These are phyloP conservation scores for Posidonia oceanica DNA, from an alignment of 116 monocot species.

Conservation along the genomic window DNA sequence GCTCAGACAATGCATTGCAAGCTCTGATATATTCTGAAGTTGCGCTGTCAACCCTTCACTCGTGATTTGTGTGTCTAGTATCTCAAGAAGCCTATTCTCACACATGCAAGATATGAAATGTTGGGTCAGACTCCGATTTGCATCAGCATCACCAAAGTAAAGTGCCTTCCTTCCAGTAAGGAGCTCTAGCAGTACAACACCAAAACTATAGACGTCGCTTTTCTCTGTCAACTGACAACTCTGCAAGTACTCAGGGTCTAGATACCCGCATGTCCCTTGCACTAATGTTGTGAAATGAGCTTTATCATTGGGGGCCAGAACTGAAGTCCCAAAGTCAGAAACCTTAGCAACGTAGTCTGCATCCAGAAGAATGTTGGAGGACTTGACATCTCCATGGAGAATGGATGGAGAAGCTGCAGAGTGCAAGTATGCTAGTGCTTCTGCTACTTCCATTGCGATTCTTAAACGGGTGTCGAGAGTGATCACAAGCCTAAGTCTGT, in stretches of 20 bases:
- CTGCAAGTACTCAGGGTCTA: conserved; percentile 42
- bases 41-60: conserved; percentile 4
- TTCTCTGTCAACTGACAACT: conserved; percentile 25
- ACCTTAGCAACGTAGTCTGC: too few relatives aligned
- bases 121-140: conserved; percentile 8
- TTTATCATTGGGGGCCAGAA: too few relatives aligned
- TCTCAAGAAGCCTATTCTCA: conserved; percentile 9
- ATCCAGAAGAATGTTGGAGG: too few relatives aligned
- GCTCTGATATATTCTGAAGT: conserved; percentile 8
- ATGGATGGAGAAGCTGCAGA: conserved; percentile 26
- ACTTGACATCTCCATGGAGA: conserved; percentile 39
- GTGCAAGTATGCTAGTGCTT: conserved; percentile 33
- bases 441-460: conserved; percentile 31
- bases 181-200: conserved; percentile 34
- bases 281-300: too few relatives aligned
- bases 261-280: conserved; percentile 37
- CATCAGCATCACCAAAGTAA: conserved; percentile 8
- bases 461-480: conserved; percentile 6
- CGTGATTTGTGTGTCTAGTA: conserved; percentile 13
- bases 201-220: conserved; percentile 42
- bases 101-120: conserved; percentile 17
- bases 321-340: too few relatives aligned
- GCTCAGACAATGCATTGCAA: conserved; percentile 17
- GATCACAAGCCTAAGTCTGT: neutral
- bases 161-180: conserved; percentile 22